A percentile compares a stretch with the other conserved stretches of the same genome.
Conservation (phyloP, 192 early-diverging fungal genomes). For the Coemansia biformis region DNA sequence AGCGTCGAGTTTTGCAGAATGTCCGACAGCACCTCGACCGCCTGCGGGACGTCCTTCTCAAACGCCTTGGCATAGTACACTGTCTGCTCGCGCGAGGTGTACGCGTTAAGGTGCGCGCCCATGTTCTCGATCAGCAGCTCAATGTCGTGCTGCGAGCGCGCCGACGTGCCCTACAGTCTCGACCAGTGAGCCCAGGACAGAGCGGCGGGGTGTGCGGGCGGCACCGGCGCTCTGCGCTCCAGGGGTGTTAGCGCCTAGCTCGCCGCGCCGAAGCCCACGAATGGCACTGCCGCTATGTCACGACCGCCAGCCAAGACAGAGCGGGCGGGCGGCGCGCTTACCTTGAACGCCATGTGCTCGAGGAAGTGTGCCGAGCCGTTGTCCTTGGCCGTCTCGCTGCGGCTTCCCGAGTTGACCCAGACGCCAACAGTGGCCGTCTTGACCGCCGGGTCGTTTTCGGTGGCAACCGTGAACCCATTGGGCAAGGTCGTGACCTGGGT, state of each 20-base stretch:
- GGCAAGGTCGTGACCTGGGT: constrained; percentile 66
- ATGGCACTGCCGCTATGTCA: no score
- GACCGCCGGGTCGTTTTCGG: constrained; percentile 70
- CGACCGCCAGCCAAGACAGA: no score
- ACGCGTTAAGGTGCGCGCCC: constrained; percentile 96
- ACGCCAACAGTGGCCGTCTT: constrained; percentile 87
- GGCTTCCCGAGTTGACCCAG: constrained; percentile 85
- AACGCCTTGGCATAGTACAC: constrained; percentile 97
- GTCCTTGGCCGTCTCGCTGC: constrained; percentile 74
- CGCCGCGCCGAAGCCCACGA: no score
- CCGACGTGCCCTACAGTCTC: constrained; percentile 64
- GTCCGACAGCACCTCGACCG: constrained; percentile 93
- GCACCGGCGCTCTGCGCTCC: no score
- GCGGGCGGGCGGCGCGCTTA: neutral
- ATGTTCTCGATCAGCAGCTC: constrained; percentile 98
- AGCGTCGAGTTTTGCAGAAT: constrained; percentile 91
- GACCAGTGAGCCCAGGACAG: constrained; percentile 10
- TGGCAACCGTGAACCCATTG: constrained; percentile 80
- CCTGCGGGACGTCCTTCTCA: constrained; percentile 73
- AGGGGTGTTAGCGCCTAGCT: no score
- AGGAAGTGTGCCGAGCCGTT: constrained; percentile 97
- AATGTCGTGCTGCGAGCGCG: constrained; percentile 81
- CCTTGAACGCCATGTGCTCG: constrained; percentile 99
- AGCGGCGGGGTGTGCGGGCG: neutral
- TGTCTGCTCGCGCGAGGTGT: constrained; percentile 98